Conservation (phyloP, 225 moss, liverwort and hornwort genomes). For the Marchantia paleacea region DNA sequence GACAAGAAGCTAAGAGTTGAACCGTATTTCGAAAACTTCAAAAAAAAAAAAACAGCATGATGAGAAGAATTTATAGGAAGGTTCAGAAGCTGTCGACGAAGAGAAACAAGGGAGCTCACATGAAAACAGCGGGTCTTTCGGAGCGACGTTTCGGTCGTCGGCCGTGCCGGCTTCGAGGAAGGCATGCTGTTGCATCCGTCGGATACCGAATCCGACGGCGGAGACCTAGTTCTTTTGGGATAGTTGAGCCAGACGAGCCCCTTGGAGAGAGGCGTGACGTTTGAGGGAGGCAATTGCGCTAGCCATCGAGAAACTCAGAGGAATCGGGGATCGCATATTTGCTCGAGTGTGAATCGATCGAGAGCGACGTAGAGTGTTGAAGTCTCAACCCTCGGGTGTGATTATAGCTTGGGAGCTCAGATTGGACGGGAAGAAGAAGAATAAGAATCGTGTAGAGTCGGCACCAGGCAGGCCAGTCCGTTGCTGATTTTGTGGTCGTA, state of each 20-base stretch:
- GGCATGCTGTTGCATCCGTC: not conserved
- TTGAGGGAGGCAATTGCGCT: not conserved
- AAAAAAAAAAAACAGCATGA: too few species aligned
- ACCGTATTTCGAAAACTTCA: too few species aligned
- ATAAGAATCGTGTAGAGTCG: not conserved
- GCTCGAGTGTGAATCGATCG: not conserved
- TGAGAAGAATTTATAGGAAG: too few species aligned
- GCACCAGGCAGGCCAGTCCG: not conserved
- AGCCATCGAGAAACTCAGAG: not conserved
- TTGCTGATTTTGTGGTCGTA: not conserved
- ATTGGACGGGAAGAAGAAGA: not conserved
- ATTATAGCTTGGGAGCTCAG: not conserved
- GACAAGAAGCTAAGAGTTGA: too few species aligned
- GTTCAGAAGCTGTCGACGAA: not conserved
- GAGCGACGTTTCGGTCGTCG: constrained; percentile 7
- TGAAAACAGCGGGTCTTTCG: not conserved
- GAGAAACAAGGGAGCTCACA: not conserved
- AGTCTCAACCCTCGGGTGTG: not conserved
- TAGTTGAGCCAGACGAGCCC: not conserved
- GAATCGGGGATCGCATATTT: not conserved
- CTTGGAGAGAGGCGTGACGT: constrained; percentile 4
- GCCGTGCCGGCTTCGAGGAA: not conserved
- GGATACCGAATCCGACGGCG: not conserved
- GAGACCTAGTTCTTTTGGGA: not conserved
- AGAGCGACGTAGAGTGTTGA: not conserved